Evolutionary conservation across 768 basidiomycete genomes (phyloP).

Genomic region (Mycena alexandri): DNA sequence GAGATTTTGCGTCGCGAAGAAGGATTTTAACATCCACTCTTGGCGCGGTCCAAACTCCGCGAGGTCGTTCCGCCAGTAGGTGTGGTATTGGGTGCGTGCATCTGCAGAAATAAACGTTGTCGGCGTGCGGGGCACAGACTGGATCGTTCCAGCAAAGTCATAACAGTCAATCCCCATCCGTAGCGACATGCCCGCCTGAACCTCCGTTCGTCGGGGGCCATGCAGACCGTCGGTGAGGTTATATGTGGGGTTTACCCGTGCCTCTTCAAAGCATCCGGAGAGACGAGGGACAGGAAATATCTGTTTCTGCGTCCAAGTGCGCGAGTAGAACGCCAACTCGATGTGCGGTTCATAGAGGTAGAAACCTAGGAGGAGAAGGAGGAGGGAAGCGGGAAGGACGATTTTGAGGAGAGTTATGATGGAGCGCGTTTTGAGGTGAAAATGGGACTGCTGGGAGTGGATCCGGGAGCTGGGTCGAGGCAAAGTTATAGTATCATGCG

Average conservation of each 20-base stretch:
- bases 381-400: conserved; percentile 51
- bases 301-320: conserved; percentile 80
- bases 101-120: conserved; percentile 47
- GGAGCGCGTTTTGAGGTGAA: conserved; percentile 51
- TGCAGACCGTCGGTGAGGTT: conserved; percentile 75
- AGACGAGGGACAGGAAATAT: conserved; percentile 76
- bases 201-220: conserved; percentile 72
- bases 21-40: conserved; percentile 92
- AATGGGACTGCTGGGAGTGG: conserved; percentile 35
- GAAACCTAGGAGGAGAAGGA: conserved; percentile 61
- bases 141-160: conserved; percentile 89
- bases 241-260: conserved; percentile 72
- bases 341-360: conserved; percentile 86
- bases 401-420: conserved; percentile 58
- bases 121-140: conserved; percentile 41
- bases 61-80: conserved; percentile 95
- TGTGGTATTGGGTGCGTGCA: conserved; percentile 80
- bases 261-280: conserved; percentile 79
- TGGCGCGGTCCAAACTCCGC: conserved; percentile 85
- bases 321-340: conserved; percentile 84
- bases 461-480: conserved; percentile 46
- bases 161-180: conserved; percentile 91
- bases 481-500: conserved; percentile 30
- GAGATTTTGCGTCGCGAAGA: conserved; percentile 91
- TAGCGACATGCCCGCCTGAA: conserved; percentile 86